Base-by-base conservation (phyloP, 805 yeast species). In the Kregervanrija delftensis region DNA sequence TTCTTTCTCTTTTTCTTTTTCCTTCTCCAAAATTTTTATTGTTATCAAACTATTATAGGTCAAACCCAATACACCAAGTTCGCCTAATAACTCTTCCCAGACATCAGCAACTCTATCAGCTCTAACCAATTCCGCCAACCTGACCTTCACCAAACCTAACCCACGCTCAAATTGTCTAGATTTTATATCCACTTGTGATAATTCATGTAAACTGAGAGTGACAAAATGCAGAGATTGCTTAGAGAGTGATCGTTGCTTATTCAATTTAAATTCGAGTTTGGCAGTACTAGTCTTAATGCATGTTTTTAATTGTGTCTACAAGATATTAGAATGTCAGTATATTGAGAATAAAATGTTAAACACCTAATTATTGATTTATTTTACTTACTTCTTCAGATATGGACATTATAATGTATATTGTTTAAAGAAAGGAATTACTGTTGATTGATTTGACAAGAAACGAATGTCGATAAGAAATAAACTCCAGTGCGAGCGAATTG, bases 11-110 rank as follows among this genome's bases (percentile, higher is more conserved):
- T 37, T 30, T n/a, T n/a, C 16, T 11, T 12, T 10, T 14, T 28
- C 14, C 11, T 11, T 31, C 8, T 14, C 14, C 28, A 22, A 22
- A 6, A 22, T 5, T 6, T 22, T 22, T 6, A 22, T 5, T 22
- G 8, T 6, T 22, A 22, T 22, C 28, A 22, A 22, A 22, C 28
- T 22, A 22, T 22, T 22, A 8, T 22, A 22, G 28, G 28, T 22
- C 28, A 22, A 22, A 6, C 45, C 51, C 11, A 50, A 31, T 11
- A 47, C 32, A 11, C 49, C 42, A 13, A 50, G 12, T 37, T 50
- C 53, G 8, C 51, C 51, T n/a, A 47, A 39, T 8, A 50, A 33
- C 15, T 50, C 53, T 39, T 50, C 53, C 51, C 51, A 50, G 8
- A 50, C 51, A 30, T 50, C 53, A 3, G 50, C 43, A 13, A 33